Base-by-base conservation (phyloP, 305 asterid species). In the Striga hermonthica region DNA sequence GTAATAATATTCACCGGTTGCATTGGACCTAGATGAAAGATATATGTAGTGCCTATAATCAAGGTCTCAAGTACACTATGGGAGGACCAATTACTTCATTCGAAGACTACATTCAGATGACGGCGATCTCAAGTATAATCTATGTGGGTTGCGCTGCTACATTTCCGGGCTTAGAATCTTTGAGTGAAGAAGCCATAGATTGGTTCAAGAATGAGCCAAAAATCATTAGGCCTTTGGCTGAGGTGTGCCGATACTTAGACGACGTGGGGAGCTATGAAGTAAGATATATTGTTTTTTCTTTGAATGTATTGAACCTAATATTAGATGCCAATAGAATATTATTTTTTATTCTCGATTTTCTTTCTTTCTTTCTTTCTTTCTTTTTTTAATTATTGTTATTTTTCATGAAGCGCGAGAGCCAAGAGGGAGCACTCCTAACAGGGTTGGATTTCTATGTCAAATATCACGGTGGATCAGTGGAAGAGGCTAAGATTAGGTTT, bases 381-480 rank as follows among this genome's bases (percentile, higher is more conserved):
- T 60, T 47, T 10, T 47, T 47, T n/a, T 6, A 3, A 11, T 22
- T 38, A 35, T 22, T 22, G 2, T 22, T 22, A 22, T 22, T 12
- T 16, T 28, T 62, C 56, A 40, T 63, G 28, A 65, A 65, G 62
- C 62, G 70, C 4, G 70, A 65, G 44, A 54, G 35, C 54, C 54
- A 22, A 5, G 12, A 11, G 0, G 72, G 58, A 16, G 4, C 9
- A 44, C 9, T 8, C 16, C 38, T 57, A 2, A 67, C 72, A 1
- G 57, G 48, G 1, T 56, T 56, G 45, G 70, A 63, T 37, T 63
- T 57, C 36, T 71, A 71, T 60, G 64, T 71, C 65, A 63, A 71
- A 13, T 53, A 71, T 8, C 41, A 71, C 16, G 62, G 22, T 0
- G 5, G 45, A 9, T 54, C 70, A 6, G 22, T 6, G 34, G 4